phyloP scores from a whole-genome alignment of 805 yeast genomes.

The Candida andamanensis region DNA sequence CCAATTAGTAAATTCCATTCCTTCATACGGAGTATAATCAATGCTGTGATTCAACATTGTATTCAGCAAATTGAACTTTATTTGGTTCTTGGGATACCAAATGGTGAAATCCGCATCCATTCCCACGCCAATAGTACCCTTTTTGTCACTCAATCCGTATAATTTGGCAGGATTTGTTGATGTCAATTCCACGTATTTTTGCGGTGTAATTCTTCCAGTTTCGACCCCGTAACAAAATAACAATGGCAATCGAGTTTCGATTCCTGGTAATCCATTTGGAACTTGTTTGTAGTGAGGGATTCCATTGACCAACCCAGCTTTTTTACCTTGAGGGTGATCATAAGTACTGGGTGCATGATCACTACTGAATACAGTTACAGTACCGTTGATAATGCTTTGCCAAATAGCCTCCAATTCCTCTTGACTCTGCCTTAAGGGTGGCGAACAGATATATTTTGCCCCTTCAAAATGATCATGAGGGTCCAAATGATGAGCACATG shows the following conservation, averaged over 20 bases:
- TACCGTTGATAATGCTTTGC: slow-evolving; percentile 42
- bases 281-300: slow-evolving; percentile 37
- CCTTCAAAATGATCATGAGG: slow-evolving; percentile 36
- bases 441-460: slow-evolving; percentile 48
- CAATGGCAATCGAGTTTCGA: slow-evolving; percentile 43
- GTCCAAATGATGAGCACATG: slow-evolving; percentile 6
- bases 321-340: slow-evolving; percentile 39
- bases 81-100: slow-evolving; percentile 39
- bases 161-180: slow-evolving; percentile 43
- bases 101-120: slow-evolving; percentile 45
- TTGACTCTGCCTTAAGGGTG: slow-evolving; percentile 40
- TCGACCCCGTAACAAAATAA: slow-evolving; percentile 41
- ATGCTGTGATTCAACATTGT: slow-evolving; percentile 30
- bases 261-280: slow-evolving; percentile 48
- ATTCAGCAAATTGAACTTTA: slow-evolving; percentile 16
- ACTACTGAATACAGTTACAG: slow-evolving; percentile 41
- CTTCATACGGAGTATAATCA: slow-evolving; percentile 38
- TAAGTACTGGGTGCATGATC: slow-evolving; percentile 46
- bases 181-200: slow-evolving; percentile 41
- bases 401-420: slow-evolving; percentile 41
- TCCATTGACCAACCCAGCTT: slow-evolving; percentile 35
- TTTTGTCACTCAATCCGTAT: slow-evolving; percentile 36
- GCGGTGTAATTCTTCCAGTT: slow-evolving; percentile 34
- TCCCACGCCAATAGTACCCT: slow-evolving; percentile 43
- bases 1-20: slow-evolving; percentile 39